Percentiles rank a stretch among this genome's conserved stretches.
Evolutionary conservation across 345 rosid species (phyloP).

Genomic region (Cardamine occulta): DNA sequence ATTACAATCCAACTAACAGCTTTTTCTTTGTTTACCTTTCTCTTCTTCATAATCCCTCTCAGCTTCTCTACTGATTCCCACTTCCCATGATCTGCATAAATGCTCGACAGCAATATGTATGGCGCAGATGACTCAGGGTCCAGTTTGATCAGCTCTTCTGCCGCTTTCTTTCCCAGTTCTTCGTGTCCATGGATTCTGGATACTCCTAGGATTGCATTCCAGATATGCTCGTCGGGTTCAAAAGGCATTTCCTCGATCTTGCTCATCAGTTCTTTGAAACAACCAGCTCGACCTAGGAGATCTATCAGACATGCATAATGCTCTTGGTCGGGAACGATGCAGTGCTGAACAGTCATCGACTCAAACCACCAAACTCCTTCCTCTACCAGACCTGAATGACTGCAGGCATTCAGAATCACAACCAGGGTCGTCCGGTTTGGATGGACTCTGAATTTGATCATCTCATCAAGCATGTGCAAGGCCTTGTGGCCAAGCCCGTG

Average conservation of each 20-base stretch:
- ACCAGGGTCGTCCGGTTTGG: constrained; percentile 69
- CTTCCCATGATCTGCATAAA: constrained; percentile 57
- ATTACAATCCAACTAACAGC: constrained; percentile 70
- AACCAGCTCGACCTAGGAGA: constrained; percentile 72
- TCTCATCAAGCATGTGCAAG: constrained; percentile 50
- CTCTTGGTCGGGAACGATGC: constrained; percentile 64
- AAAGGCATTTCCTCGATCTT: constrained; percentile 58
- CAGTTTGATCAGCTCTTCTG: constrained; percentile 55
- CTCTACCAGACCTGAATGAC: constrained; percentile 65
- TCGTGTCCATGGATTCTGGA: constrained; percentile 61
- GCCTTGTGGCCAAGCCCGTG: constrained; percentile 75
- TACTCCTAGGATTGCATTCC: constrained; percentile 62
- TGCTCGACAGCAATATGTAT: constrained; percentile 59
- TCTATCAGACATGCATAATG: constrained; percentile 79
- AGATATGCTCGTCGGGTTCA: constrained; percentile 50
- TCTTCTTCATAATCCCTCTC: constrained; percentile 58
- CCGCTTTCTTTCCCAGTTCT: constrained; percentile 60
- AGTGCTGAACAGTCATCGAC: constrained; percentile 49
- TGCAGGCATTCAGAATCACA: constrained; percentile 68
- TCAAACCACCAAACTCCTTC: constrained; percentile 68
- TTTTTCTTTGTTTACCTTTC: constrained; percentile 55
- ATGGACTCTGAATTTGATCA: constrained; percentile 54
- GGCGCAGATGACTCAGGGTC: constrained; percentile 62
- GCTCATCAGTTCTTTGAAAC: constrained; percentile 54
- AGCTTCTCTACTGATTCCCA: constrained; percentile 64